Evolutionary conservation across 164 flowering plant species (phyloP).

Genomic region (Vitis labrusca): DNA sequence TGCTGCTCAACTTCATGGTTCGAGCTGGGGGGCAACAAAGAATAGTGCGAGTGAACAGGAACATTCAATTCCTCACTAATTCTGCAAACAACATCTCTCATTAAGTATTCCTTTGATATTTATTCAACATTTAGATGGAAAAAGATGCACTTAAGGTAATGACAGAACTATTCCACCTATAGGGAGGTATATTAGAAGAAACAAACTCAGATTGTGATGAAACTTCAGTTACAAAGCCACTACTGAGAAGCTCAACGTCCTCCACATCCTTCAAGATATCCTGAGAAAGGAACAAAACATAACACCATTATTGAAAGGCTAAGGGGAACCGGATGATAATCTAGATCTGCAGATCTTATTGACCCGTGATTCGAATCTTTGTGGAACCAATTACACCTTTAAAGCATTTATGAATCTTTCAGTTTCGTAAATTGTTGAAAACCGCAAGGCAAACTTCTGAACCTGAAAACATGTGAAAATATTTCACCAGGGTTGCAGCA

Average conservation of each 20-base stretch:
- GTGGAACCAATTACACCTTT: conserved; percentile 29
- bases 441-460: conserved; percentile 60
- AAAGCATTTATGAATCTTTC: conserved; percentile 34
- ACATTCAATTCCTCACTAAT: conserved; percentile 14
- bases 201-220: conserved; percentile 48
- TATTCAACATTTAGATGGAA: neutral
- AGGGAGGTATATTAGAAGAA: conserved; percentile 28
- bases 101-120: neutral
- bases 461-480: conserved; percentile 34
- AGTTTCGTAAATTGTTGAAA: conserved; percentile 28
- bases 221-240: conserved; percentile 28
- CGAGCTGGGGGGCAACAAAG: conserved; percentile 23
- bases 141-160: neutral
- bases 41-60: conserved; percentile 19
- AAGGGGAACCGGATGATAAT: neutral
- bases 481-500: neutral
- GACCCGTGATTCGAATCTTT: neutral
- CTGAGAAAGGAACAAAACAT: conserved; percentile 23
- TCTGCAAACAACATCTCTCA: conserved; percentile 17
- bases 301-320: neutral
- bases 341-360: no score
- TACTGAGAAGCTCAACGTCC: conserved; percentile 18
- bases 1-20: conserved; percentile 21
- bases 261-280: conserved; percentile 23
- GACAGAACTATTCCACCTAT: conserved; percentile 30